Conservation (phyloP, 495 filamentous ascomycete species). For the Neurospora tetrasperma region DNA sequence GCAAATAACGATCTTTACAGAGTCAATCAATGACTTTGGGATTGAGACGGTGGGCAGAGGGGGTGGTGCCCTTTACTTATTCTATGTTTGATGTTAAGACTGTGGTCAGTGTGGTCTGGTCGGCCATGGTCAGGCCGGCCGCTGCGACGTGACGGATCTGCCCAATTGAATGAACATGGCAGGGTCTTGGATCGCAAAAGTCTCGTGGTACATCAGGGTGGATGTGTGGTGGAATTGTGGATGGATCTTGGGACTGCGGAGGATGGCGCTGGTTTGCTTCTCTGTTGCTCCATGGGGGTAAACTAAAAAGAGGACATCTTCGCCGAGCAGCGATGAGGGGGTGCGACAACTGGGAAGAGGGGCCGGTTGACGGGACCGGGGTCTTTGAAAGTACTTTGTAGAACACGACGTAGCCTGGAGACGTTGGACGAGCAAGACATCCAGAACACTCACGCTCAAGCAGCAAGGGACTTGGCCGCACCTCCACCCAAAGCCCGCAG, state of each 20-base stretch:
- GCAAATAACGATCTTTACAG: slow-evolving; percentile 13
- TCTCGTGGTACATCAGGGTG: slow-evolving; percentile 20
- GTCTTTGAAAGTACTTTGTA: slow-evolving; percentile 16
- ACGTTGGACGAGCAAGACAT: slow-evolving; percentile 8
- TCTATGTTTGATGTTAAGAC: slow-evolving; percentile 18
- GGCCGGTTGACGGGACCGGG: slow-evolving; percentile 17
- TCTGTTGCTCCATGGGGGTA: background rate
- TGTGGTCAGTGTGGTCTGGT: slow-evolving; percentile 4
- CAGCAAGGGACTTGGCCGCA: background rate
- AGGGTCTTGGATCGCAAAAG: slow-evolving; percentile 10
- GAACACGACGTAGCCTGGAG: slow-evolving; percentile 1
- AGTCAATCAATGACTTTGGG: slow-evolving; percentile 11
- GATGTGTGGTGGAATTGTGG: slow-evolving; percentile 14
- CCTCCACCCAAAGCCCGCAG: background rate
- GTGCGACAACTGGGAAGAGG: slow-evolving; percentile 11
- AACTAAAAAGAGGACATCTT: slow-evolving; percentile 7
- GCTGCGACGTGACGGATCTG: slow-evolving; percentile 8
- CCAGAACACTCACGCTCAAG: background rate
- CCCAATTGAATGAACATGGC: slow-evolving; percentile 14
- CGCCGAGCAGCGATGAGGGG: slow-evolving; percentile 10
- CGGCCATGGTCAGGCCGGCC: slow-evolving; percentile 13
- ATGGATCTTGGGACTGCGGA: slow-evolving; percentile 12
- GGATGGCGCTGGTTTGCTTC: background rate
- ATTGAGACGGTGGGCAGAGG: slow-evolving; percentile 16
- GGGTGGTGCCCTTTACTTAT: slow-evolving; percentile 14